A percentile compares a stretch with the other conserved stretches of the same genome.
phyloP scores from a whole-genome alignment of 2,329 filamentous ascomycete species.

The Exutisphaerella laricina region DNA sequence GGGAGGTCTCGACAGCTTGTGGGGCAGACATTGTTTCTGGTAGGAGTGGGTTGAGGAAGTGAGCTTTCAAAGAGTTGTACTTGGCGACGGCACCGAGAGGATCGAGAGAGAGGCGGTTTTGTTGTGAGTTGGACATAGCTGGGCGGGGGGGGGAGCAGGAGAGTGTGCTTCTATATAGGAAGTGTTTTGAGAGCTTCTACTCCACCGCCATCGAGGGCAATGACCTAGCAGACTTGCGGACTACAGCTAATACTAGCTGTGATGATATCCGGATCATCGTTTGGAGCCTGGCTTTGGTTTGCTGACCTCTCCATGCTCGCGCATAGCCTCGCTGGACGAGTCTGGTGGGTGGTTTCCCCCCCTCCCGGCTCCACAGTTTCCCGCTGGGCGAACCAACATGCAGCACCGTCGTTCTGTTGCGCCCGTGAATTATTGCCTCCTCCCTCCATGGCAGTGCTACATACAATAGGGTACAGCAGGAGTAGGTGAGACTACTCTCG shows the following conservation, averaged over 20 bases:
- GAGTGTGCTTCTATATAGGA: conserved; percentile 14
- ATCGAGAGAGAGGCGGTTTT: conserved; percentile 20
- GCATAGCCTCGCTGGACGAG: not conserved
- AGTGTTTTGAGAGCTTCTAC: not conserved
- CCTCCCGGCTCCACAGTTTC: conserved; percentile 8
- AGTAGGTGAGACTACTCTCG: not conserved
- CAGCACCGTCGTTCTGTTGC: too few species aligned
- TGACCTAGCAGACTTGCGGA: too few species aligned
- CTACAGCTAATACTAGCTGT: too few species aligned
- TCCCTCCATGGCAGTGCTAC: not conserved
- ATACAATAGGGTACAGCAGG: not conserved
- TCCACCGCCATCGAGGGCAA: too few species aligned
- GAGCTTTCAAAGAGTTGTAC: conserved; percentile 19
- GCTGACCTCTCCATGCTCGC: not conserved
- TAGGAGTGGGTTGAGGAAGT: conserved; percentile 20
- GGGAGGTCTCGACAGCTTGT: conserved; percentile 42
- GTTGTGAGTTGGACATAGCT: conserved; percentile 15
- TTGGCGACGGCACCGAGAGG: conserved; percentile 24
- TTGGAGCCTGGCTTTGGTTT: too few species aligned
- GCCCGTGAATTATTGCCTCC: not conserved
- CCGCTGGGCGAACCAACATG: too few species aligned
- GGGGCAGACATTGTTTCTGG: conserved; percentile 33
- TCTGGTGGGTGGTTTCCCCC: too few species aligned
- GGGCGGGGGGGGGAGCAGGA: too few species aligned
- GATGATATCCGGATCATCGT: too few species aligned